Conservation (phyloP, 108 stramenopile genomes). For the Schizochytrium sp. region DNA sequence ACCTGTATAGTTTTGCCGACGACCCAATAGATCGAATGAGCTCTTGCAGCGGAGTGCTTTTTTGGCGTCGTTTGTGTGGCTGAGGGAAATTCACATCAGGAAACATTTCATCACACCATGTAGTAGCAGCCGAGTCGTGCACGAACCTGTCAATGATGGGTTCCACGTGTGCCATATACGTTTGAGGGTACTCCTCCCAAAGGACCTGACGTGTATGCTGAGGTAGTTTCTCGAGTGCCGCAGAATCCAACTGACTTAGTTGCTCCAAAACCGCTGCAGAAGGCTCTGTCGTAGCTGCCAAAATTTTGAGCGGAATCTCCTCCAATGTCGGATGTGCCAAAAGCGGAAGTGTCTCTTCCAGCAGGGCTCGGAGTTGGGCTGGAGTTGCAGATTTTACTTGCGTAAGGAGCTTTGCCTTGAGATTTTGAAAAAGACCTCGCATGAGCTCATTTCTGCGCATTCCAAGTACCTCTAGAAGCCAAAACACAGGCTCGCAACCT, state of each 20-base stretch:
- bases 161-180: constrained; percentile 34
- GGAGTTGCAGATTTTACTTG: not conserved
- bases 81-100: constrained; percentile 27
- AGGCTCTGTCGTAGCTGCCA: not conserved
- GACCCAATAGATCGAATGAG: not conserved
- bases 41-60: constrained; percentile 36
- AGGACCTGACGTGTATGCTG: constrained; percentile 13
- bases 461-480: constrained; percentile 46
- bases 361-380: not conserved
- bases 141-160: constrained; percentile 21
- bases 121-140: constrained; percentile 36
- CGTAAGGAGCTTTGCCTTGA: constrained; percentile 25
- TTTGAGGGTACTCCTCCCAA: constrained; percentile 39
- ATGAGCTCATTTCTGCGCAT: constrained; percentile 2
- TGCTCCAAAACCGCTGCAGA: not conserved
- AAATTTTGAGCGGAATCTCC: constrained; percentile 10
- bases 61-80: constrained; percentile 54
- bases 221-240: constrained; percentile 26
- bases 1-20: constrained; percentile 43
- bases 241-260: constrained; percentile 37
- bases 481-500: constrained; percentile 44
- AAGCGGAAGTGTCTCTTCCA: constrained; percentile 8
- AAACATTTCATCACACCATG: constrained; percentile 51
- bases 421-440: constrained; percentile 21
- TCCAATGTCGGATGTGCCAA: not conserved